phyloP scores from a whole-genome alignment of 2,329 filamentous ascomycete genomes.

The Cercospora berteroae region DNA sequence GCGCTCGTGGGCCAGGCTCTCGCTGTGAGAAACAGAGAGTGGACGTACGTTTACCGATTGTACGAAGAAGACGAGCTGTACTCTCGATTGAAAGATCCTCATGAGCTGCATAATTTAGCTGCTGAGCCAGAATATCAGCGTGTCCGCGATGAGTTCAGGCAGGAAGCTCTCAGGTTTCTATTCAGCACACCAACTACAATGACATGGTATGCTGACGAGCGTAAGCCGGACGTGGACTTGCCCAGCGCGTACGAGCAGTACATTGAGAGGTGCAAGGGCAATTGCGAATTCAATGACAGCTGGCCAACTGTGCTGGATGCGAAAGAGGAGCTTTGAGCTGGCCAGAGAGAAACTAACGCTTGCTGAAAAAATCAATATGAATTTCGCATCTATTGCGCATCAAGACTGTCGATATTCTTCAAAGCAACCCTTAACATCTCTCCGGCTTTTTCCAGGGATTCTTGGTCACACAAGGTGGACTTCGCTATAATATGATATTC shows the following conservation, averaged over 20 bases:
- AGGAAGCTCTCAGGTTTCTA: not conserved
- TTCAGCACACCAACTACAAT: not conserved
- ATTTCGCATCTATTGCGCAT: not conserved
- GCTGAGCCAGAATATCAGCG: not conserved
- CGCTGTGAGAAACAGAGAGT: not conserved
- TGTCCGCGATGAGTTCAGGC: not conserved
- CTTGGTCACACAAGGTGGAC: not conserved
- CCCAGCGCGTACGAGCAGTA: not conserved
- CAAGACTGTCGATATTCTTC: not conserved
- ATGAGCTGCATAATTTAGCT: not conserved
- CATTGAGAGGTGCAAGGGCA: not conserved
- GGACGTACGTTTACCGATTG: not conserved
- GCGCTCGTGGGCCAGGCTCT: not conserved
- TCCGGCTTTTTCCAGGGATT: not conserved
- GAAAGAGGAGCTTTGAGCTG: not conserved
- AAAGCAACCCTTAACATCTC: not conserved
- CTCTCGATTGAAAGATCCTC: not conserved
- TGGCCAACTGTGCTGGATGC: not conserved
- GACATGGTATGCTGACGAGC: not conserved
- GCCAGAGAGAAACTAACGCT: not conserved
- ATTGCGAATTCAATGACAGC: not conserved
- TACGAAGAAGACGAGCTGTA: not conserved
- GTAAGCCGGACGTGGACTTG: not conserved
- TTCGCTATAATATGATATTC: not conserved
- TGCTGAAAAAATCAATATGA: not conserved